Evolutionary conservation across 2,329 filamentous ascomycete genomes (phyloP).

Genomic region (Neonectria coccinea): DNA sequence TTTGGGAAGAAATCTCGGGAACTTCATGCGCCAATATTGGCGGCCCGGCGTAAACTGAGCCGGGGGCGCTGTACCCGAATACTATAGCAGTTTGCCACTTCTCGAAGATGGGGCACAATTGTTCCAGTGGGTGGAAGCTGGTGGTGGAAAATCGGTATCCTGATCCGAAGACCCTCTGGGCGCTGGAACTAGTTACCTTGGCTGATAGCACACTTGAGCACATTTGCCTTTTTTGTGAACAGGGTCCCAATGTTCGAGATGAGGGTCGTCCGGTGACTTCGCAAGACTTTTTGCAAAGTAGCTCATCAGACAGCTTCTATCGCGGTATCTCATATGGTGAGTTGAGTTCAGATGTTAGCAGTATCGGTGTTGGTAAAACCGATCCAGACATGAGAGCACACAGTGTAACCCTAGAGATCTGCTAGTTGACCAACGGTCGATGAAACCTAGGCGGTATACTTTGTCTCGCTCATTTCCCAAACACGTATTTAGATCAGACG

Average conservation of each 20-base stretch:
- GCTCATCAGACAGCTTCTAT: too few species aligned
- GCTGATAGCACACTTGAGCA: neutral
- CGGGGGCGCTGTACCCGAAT: slow-evolving; percentile 5
- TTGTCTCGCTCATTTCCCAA: neutral
- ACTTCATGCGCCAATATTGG: slow-evolving; percentile 5
- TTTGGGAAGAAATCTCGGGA: slow-evolving; percentile 5
- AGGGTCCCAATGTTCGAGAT: neutral
- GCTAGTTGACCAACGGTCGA: neutral
- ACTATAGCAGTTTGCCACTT: neutral
- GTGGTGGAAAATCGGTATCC: slow-evolving; percentile 5
- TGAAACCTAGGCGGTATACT: neutral
- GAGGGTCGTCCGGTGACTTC: neutral
- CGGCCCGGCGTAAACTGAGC: neutral
- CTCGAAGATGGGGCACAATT: neutral
- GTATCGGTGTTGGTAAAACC: neutral
- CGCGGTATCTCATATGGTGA: neutral
- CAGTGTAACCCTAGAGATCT: neutral
- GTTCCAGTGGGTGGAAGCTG: slow-evolving; percentile 1
- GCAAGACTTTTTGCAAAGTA: neutral
- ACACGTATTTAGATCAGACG: neutral
- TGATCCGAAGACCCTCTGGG: slow-evolving; percentile 10
- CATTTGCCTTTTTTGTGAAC: neutral
- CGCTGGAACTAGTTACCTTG: neutral
- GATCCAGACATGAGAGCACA: neutral
- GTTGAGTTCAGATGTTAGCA: neutral